These are phyloP conservation scores for Penicillium sp. DNA, from an alignment of 2,329 filamentous ascomycete genomes.

Conservation along the genomic window DNA sequence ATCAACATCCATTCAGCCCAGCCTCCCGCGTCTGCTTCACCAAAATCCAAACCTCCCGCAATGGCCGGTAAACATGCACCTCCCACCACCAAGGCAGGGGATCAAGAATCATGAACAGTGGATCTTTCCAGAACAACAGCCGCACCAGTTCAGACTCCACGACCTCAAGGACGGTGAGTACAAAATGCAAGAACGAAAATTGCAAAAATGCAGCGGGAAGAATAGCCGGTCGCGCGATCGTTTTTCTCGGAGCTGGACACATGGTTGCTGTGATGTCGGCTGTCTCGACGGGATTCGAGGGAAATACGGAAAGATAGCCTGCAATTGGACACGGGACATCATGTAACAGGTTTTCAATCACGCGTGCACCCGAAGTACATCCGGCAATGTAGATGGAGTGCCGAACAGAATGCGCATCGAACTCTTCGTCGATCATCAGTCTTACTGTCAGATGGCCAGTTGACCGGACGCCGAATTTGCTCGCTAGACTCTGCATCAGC, in stretches of 20 bases:
- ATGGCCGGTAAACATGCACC: conserved; percentile 60
- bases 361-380: conserved; percentile 32
- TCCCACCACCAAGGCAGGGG: conserved; percentile 60
- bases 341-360: conserved; percentile 31
- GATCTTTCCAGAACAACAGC: conserved; percentile 57
- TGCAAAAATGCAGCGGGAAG: conserved; percentile 2
- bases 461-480: conserved; percentile 51
- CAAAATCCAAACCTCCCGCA: conserved; percentile 36
- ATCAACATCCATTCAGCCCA: conserved; percentile 29
- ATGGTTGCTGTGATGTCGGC: conserved; percentile 10
- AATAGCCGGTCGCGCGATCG: not conserved
- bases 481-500: conserved; percentile 64
- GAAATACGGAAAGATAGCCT: conserved; percentile 31
- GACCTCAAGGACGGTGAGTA: not conserved
- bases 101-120: conserved; percentile 57
- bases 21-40: conserved; percentile 43
- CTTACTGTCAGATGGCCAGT: conserved; percentile 75
- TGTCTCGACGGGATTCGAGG: conserved; percentile 16
- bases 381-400: conserved; percentile 36
- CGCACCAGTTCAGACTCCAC: conserved; percentile 22
- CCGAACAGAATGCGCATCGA: conserved; percentile 33
- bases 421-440: conserved; percentile 61
- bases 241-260: conserved; percentile 6
- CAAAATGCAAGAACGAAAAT: not conserved
- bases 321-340: conserved; percentile 29